Evolutionary conservation across 106 monocot genomes (phyloP).

Genomic region (Apostasia shenzhenica): DNA sequence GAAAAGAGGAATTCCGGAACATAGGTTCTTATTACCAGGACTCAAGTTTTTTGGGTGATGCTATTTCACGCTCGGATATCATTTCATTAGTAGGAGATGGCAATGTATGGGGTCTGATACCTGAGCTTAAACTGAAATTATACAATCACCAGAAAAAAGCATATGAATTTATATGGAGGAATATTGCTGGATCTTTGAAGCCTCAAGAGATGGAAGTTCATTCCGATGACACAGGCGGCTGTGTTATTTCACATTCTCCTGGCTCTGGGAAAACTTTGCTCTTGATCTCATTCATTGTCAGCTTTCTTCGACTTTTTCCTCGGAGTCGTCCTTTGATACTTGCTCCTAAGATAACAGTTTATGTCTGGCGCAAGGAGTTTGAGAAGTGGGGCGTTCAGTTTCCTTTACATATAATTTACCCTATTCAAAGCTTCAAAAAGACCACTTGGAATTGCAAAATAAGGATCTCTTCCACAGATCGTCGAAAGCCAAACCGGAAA

Average conservation of each 20-base stretch:
- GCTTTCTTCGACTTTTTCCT: constrained; percentile 49
- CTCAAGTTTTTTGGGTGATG: constrained; percentile 10
- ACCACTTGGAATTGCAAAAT: constrained; percentile 11
- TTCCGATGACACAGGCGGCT: constrained; percentile 46
- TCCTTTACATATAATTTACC: constrained; percentile 45
- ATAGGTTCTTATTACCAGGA: constrained; percentile 13
- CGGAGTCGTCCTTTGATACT: constrained; percentile 55
- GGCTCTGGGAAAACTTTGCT: constrained; percentile 73
- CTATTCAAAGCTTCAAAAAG: constrained; percentile 22
- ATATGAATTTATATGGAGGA: constrained; percentile 75
- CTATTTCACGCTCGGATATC: constrained; percentile 12
- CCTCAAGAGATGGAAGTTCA: constrained; percentile 24
- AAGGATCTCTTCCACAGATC: background rate
- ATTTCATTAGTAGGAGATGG: constrained; percentile 12
- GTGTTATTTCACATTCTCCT: constrained; percentile 78
- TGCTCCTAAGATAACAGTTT: constrained; percentile 51
- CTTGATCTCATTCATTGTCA: constrained; percentile 55
- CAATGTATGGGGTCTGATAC: constrained; percentile 47
- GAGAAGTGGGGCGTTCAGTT: constrained; percentile 57
- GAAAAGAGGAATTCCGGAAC: background rate
- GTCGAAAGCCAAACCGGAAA: constrained; percentile 29
- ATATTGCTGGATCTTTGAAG: constrained; percentile 44
- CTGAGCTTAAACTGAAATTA: constrained; percentile 35
- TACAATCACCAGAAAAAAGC: constrained; percentile 64
- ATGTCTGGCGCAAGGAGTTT: constrained; percentile 67